These are phyloP conservation scores for Kandelia obovata DNA, from an alignment of 345 rosid species.

Conservation along the genomic window DNA sequence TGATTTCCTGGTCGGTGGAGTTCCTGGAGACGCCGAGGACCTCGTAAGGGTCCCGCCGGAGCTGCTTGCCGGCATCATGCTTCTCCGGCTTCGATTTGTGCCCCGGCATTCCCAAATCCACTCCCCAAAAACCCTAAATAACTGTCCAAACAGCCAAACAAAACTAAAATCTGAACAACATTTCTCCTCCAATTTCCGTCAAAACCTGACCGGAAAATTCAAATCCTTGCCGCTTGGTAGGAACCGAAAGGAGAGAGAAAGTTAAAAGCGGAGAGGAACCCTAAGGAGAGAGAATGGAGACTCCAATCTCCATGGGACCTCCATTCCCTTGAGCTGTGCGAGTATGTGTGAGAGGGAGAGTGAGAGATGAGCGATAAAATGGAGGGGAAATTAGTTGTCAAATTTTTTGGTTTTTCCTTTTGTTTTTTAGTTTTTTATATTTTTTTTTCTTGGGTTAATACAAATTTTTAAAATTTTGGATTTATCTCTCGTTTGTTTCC, in stretches of 20 bases:
- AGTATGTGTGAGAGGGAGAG: background rate
- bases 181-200: background rate
- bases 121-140: background rate
- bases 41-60: conserved; percentile 89
- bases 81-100: conserved; percentile 48
- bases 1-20: conserved; percentile 92
- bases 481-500: background rate
- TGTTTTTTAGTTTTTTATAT: background rate
- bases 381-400: conserved; percentile 13
- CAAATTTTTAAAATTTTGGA: background rate
- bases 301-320: conserved; percentile 9
- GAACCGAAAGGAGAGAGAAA: background rate
- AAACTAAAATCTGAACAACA: background rate
- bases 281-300: conserved; percentile 5
- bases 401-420: background rate
- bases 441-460: background rate
- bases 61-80: conserved; percentile 58
- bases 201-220: background rate
- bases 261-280: conserved; percentile 5
- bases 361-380: conserved; percentile 15
- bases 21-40: conserved; percentile 67
- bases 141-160: background rate
- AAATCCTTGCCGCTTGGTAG: background rate
- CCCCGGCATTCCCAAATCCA: conserved; percentile 23
- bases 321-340: conserved; percentile 10